phyloP scores from a whole-genome alignment of 163 green algal species.

The Scenedesmus sp. region DNA sequence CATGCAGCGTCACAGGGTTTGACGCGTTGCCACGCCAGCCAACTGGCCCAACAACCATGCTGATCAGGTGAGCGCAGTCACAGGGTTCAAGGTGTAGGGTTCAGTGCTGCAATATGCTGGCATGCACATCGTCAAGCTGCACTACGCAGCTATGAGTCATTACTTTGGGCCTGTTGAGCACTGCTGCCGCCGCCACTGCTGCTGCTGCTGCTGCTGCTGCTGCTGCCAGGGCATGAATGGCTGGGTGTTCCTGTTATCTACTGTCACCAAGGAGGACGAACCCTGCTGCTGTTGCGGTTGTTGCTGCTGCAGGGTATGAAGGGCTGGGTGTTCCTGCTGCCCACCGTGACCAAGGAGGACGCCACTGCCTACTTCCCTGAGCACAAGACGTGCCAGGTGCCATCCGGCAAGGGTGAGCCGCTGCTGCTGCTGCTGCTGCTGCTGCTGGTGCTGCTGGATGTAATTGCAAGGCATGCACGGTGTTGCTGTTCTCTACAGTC shows the following conservation, averaged over 20 bases:
- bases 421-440: not conserved
- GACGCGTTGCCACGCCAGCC: conserved; percentile 76
- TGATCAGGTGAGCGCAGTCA: not conserved
- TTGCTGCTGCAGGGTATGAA: conserved; percentile 22
- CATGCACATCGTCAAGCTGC: not conserved
- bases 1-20: not conserved
- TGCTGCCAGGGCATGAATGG: not conserved
- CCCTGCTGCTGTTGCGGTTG: not conserved
- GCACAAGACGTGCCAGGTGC: conserved; percentile 46
- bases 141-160: not conserved
- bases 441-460: not conserved
- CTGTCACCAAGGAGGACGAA: conserved; percentile 22
- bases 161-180: not conserved
- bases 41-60: conserved; percentile 69
- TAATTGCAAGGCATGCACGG: not conserved
- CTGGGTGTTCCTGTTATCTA: not conserved
- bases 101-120: not conserved
- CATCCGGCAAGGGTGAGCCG: conserved; percentile 28
- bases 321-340: conserved; percentile 53
- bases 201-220: not conserved
- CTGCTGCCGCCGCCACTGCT: not conserved
- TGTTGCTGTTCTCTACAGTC: not conserved
- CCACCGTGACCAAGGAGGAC: conserved; percentile 42
- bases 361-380: conserved; percentile 36
- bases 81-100: not conserved